Evolutionary conservation across 768 basidiomycete genomes (phyloP).

Genomic region (Agrocybe praecox): DNA sequence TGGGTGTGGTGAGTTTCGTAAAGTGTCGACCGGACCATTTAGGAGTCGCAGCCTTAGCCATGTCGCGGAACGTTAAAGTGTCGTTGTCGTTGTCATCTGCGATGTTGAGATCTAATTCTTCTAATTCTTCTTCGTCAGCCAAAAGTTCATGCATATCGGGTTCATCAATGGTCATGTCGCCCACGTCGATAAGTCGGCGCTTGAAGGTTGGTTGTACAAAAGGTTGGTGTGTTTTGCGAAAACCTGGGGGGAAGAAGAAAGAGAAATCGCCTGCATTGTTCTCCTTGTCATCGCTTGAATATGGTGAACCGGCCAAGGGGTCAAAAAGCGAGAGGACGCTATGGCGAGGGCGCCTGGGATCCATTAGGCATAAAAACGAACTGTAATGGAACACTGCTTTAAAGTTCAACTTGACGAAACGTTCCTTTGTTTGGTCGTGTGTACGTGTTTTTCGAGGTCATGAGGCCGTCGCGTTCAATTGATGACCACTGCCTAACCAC

Average conservation of each 20-base stretch:
- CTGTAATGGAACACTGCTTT: background rate
- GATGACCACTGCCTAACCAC: slow-evolving; percentile 6
- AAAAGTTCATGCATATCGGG: slow-evolving; percentile 30
- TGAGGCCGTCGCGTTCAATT: slow-evolving; percentile 11
- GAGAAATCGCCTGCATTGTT: slow-evolving; percentile 35
- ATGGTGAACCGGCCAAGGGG: slow-evolving; percentile 41
- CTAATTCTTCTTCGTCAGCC: slow-evolving; percentile 34
- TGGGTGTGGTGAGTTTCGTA: slow-evolving; percentile 16
- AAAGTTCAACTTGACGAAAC: slow-evolving; percentile 21
- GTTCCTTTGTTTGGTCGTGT: slow-evolving; percentile 38
- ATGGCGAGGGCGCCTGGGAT: slow-evolving; percentile 39
- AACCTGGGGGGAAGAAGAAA: slow-evolving; percentile 34
- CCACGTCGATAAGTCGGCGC: slow-evolving; percentile 50
- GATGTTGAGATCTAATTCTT: slow-evolving; percentile 21
- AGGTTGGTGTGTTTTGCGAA: slow-evolving; percentile 24
- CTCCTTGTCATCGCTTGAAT: slow-evolving; percentile 46
- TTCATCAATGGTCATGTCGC: slow-evolving; percentile 48
- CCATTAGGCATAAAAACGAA: slow-evolving; percentile 20
- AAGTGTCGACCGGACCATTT: slow-evolving; percentile 25
- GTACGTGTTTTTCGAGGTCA: slow-evolving; percentile 34
- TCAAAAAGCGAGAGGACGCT: slow-evolving; percentile 56
- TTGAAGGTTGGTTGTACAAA: slow-evolving; percentile 30
- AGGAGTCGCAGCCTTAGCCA: slow-evolving; percentile 37
- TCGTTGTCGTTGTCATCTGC: slow-evolving; percentile 38
- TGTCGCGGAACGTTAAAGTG: slow-evolving; percentile 36